Percentiles rank a stretch among this genome's conserved stretches.
phyloP scores from a whole-genome alignment of 176 grass and related monocot species.

The Sorghum bicolor region Sorghum_bicolor_NCBIv3 NC_012874.2:33191001-33191500 shows the following conservation, averaged over 20 bases:
- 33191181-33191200: constrained; percentile 90
- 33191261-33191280: constrained; percentile 25
- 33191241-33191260: constrained; percentile 97
- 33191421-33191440: not conserved
- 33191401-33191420: not conserved
- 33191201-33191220: constrained; percentile 98
- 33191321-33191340: constrained; percentile 4
- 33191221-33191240: constrained; percentile 94
- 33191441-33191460: constrained; percentile 9
- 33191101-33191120: constrained; percentile 97
- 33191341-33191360: not conserved
- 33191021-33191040: not conserved
- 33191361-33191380: not conserved
- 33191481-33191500: not conserved
- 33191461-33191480: not conserved
- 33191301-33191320: not conserved
- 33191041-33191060: not conserved
- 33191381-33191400: not conserved
- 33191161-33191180: constrained; percentile 90
- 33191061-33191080: not conserved
- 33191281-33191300: constrained; percentile 11
- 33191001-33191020: not conserved
- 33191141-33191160: constrained; percentile 88
- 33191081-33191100: constrained; percentile 64
- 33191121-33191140: constrained; percentile 90